These are phyloP conservation scores for Prunus salicina DNA, from an alignment of 306 rosid species.

Conservation along the genomic window DNA sequence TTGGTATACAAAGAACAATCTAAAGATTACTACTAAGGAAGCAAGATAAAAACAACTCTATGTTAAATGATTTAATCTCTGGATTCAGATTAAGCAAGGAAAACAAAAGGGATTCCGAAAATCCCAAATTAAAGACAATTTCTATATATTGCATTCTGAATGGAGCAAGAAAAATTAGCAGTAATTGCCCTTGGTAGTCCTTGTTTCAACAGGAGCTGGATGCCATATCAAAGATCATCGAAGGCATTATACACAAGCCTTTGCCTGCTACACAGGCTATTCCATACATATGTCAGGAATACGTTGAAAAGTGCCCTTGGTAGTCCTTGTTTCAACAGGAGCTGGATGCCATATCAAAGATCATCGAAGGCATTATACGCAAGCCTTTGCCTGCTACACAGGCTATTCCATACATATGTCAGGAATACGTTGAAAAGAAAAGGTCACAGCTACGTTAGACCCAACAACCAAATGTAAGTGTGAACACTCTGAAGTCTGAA, in stretches of 20 bases:
- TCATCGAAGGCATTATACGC: neutral
- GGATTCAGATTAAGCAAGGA: neutral
- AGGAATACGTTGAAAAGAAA: neutral
- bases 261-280: neutral
- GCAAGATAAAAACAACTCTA: conserved; percentile 21
- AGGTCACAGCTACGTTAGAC: neutral
- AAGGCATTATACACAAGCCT: neutral
- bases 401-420: neutral
- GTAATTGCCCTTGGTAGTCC: neutral
- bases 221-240: conserved; percentile 2
- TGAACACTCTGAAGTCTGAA: neutral
- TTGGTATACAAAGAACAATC: neutral
- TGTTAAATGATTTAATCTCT: neutral
- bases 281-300: neutral
- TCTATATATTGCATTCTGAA: neutral
- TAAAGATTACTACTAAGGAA: neutral
- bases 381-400: neutral
- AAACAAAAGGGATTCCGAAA: neutral
- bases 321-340: neutral
- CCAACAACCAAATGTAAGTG: conserved; percentile 1
- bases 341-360: conserved; percentile 4
- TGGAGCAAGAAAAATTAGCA: neutral
- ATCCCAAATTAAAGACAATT: neutral
- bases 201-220: conserved; percentile 1
- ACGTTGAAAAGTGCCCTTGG: neutral